Percentiles rank a stretch among this genome's conserved stretches.
These are phyloP conservation scores for Sugiyamaella sp. DNA, from an alignment of 1,139 yeast species.

Conservation along the genomic window DNA sequence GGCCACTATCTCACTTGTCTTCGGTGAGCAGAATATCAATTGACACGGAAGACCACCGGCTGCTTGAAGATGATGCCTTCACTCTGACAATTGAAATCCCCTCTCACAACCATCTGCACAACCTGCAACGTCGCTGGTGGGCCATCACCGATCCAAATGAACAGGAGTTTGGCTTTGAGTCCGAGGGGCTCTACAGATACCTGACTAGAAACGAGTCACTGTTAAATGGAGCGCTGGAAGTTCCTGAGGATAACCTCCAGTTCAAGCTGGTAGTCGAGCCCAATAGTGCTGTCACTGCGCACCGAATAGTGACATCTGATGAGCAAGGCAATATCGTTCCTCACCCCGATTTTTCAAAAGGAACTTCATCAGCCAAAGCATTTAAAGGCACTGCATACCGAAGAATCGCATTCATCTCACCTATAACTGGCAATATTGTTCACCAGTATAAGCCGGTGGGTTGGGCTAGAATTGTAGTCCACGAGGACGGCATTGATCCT, in stretches of 20 bases:
- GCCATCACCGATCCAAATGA: conserved; percentile 39
- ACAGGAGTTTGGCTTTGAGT: conserved; percentile 13
- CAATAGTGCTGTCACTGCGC: conserved; percentile 24
- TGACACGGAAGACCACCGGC: conserved; percentile 24
- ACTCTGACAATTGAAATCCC: conserved; percentile 30
- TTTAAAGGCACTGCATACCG: conserved; percentile 40
- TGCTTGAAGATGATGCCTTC: conserved; percentile 20
- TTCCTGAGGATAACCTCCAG: conserved; percentile 34
- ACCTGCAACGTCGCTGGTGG: conserved; percentile 40
- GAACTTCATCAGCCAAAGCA: conserved; percentile 20
- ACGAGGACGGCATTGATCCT: conserved; percentile 26
- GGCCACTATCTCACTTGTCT: conserved; percentile 33
- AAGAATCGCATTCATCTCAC: conserved; percentile 28
- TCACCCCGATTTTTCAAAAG: conserved; percentile 31
- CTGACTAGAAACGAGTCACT: conserved; percentile 35
- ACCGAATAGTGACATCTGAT: conserved; percentile 25
- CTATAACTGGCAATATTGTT: conserved; percentile 28
- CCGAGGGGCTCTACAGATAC: conserved; percentile 35
- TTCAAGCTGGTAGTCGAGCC: conserved; percentile 39
- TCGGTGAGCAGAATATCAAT: conserved; percentile 29
- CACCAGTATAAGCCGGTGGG: conserved; percentile 37
- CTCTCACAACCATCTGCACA: conserved; percentile 33
- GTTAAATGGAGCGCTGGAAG: conserved; percentile 28
- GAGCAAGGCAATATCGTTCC: conserved; percentile 31
- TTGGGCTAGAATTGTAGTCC: conserved; percentile 41